These are phyloP conservation scores for Myxozyma neglecta DNA, from an alignment of 805 yeast species.

Conservation along the genomic window DNA sequence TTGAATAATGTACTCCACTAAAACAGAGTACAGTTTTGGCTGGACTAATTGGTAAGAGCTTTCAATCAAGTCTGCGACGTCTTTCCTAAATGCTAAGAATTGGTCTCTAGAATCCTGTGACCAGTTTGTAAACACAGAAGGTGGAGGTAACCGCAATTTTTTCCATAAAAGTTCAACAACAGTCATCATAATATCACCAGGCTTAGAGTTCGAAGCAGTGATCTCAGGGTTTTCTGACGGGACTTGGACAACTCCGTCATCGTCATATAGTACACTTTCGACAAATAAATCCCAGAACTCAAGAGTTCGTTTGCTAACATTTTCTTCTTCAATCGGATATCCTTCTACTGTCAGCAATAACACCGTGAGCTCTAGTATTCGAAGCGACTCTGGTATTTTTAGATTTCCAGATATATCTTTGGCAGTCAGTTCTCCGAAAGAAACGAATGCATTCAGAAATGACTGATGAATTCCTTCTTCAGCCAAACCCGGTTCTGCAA, in stretches of 20 bases:
- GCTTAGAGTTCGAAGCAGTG: neutral
- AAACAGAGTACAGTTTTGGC: conserved; percentile 47
- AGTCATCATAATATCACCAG: conserved; percentile 20
- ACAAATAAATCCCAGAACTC: conserved; percentile 33
- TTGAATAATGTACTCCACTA: conserved; percentile 44
- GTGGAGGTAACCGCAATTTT: conserved; percentile 17
- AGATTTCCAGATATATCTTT: conserved; percentile 12
- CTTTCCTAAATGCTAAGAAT: conserved; percentile 67
- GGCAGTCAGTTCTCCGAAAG: conserved; percentile 28
- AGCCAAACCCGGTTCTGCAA: conserved; percentile 41
- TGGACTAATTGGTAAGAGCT: conserved; percentile 67
- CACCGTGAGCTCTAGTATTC: conserved; percentile 15
- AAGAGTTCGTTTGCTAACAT: conserved; percentile 23
- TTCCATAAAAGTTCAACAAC: conserved; percentile 34
- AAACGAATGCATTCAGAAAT: conserved; percentile 19
- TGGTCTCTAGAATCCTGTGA: conserved; percentile 49
- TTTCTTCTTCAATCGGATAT: conserved; percentile 26
- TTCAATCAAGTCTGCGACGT: conserved; percentile 76
- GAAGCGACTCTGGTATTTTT: neutral
- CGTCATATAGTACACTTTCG: conserved; percentile 22
- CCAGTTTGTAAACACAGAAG: conserved; percentile 33
- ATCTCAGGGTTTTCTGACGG: neutral
- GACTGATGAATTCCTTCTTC: conserved; percentile 35
- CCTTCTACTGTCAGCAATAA: conserved; percentile 19
- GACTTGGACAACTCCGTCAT: conserved; percentile 5